These are phyloP conservation scores for Phytophthora aleatoria DNA, from an alignment of 352 stramenopile genomes.

Conservation along the genomic window DNA sequence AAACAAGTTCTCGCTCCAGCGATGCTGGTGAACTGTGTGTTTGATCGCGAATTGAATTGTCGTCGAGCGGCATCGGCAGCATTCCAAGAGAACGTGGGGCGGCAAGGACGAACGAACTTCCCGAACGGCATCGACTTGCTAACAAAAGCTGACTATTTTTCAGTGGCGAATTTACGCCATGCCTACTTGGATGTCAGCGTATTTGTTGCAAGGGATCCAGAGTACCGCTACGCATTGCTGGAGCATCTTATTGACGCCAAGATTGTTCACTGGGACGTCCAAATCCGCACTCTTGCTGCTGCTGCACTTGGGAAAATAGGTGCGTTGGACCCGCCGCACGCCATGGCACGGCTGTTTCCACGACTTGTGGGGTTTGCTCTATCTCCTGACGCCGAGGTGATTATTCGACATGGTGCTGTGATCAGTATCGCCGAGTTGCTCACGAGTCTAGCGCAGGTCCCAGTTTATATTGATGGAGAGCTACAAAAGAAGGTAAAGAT, in stretches of 20 bases:
- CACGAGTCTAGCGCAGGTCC: conserved; percentile 47
- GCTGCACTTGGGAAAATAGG: conserved; percentile 87
- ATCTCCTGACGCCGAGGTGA: conserved; percentile 88
- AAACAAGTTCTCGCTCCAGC: conserved; percentile 84
- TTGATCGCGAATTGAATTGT: conserved; percentile 99
- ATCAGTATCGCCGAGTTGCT: conserved; percentile 91
- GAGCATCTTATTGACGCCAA: conserved; percentile 89
- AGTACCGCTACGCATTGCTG: conserved; percentile 86
- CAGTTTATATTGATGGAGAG: conserved; percentile 73
- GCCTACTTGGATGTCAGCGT: conserved; percentile 93
- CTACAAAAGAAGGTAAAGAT: conserved; percentile 73
- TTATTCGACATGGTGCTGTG: conserved; percentile 93
- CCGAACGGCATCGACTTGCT: conserved; percentile 97
- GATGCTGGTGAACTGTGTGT: conserved; percentile 95
- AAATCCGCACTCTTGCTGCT: conserved; percentile 91
- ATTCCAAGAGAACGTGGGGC: conserved; percentile 96
- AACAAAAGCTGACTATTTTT: conserved; percentile 97
- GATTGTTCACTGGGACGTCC: conserved; percentile 95
- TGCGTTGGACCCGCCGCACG: conserved; percentile 77
- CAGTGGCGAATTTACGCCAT: conserved; percentile 91
- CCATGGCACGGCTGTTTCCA: conserved; percentile 81
- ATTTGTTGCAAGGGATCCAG: conserved; percentile 91
- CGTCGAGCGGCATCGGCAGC: conserved; percentile 96
- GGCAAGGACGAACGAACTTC: conserved; percentile 93
- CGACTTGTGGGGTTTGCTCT: conserved; percentile 82